Conservation (phyloP, 169 alveolate genomes). For the Eimeria sp. region DNA sequence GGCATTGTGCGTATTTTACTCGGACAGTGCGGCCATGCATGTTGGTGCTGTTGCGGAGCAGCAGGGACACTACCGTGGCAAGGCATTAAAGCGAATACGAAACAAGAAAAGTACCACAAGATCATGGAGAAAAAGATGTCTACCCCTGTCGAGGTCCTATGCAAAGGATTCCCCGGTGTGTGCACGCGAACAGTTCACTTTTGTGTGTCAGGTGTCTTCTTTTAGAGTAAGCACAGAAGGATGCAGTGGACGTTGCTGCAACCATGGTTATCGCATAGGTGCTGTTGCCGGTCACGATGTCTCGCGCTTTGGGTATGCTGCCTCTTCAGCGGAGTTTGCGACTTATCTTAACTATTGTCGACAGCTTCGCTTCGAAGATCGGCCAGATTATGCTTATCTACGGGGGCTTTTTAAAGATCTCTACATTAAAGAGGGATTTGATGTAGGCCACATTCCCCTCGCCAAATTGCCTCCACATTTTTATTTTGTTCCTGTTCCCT, state of each 20-base stretch:
- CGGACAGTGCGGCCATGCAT: neutral
- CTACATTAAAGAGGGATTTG: slow-evolving; percentile 94
- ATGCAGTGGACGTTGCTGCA: neutral
- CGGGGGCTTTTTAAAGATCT: slow-evolving; percentile 97
- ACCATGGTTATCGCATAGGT: neutral
- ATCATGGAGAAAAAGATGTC: slow-evolving; percentile 99
- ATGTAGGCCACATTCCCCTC: slow-evolving; percentile 45
- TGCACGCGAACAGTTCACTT: neutral
- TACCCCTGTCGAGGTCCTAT: slow-evolving; percentile 97
- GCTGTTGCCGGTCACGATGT: neutral
- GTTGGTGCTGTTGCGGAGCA: slow-evolving; percentile 78
- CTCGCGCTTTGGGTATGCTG: slow-evolving; percentile 20
- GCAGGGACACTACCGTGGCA: slow-evolving; percentile 99
- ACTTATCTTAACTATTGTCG: slow-evolving; percentile 90
- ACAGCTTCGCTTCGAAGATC: slow-evolving; percentile 91
- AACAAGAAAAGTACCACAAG: slow-evolving; percentile 98
- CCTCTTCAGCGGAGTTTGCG: slow-evolving; percentile 88
- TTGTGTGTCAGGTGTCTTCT: neutral
- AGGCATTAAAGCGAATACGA: slow-evolving; percentile 97
- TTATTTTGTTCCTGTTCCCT: neutral
- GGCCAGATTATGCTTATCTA: slow-evolving; percentile 93
- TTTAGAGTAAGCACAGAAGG: neutral
- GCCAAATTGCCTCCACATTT: neutral
- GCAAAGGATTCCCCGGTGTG: slow-evolving; percentile 84
- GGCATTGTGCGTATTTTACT: neutral